Percentiles rank a stretch among this genome's conserved stretches.
Evolutionary conservation across 345 rosid species (phyloP).

Genomic region (Ailanthus altissimus): DNA sequence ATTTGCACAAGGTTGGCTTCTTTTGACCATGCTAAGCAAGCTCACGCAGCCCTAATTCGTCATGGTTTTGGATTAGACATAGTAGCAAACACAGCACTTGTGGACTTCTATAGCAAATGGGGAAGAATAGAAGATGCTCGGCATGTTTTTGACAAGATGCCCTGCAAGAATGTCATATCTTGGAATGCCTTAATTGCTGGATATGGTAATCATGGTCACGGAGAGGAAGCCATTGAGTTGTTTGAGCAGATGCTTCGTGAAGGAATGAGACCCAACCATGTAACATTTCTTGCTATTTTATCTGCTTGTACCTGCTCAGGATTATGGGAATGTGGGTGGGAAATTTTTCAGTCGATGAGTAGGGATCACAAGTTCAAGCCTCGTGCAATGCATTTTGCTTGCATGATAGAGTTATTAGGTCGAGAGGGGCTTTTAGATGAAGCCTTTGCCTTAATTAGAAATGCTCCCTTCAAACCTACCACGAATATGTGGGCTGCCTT

Average conservation of each 20-base stretch:
- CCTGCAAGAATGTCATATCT: conserved; percentile 64
- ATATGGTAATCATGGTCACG: conserved; percentile 75
- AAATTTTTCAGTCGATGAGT: conserved; percentile 67
- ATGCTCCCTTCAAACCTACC: conserved; percentile 66
- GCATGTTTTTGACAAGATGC: conserved; percentile 63
- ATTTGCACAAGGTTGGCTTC: conserved; percentile 76
- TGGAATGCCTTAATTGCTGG: conserved; percentile 94
- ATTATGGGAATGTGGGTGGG: conserved; percentile 70
- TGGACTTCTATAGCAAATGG: conserved; percentile 97
- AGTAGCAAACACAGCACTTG: conserved; percentile 74
- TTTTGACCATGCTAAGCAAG: conserved; percentile 71
- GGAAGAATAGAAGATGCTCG: conserved; percentile 80
- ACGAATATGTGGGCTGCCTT: conserved; percentile 94
- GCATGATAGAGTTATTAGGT: conserved; percentile 79
- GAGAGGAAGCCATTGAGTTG: conserved; percentile 64
- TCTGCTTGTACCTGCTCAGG: conserved; percentile 81
- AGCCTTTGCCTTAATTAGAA: conserved; percentile 70
- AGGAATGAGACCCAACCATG: conserved; percentile 64
- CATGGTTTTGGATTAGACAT: conserved; percentile 69
- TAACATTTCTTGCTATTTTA: conserved; percentile 76
- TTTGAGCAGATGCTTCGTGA: conserved; percentile 64
- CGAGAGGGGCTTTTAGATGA: conserved; percentile 79
- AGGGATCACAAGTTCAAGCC: conserved; percentile 66
- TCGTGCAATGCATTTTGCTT: conserved; percentile 82
- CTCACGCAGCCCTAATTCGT: conserved; percentile 72